Conservation (phyloP, 805 yeast species). For the Alloascoidea hylecoeti region DNA sequence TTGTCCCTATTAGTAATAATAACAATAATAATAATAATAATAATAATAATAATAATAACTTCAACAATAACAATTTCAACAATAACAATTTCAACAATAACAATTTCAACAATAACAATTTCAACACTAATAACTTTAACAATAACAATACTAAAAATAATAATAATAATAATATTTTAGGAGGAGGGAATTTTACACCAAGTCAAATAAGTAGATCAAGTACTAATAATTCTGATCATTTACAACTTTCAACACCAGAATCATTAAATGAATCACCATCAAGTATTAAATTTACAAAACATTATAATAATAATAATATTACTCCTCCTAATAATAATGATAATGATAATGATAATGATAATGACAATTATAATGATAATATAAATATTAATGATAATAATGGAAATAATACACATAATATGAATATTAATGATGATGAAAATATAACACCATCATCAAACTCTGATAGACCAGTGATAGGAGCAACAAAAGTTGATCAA, state of each 20-base stretch:
- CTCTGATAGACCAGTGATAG: slow-evolving; percentile 40
- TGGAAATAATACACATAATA: no score
- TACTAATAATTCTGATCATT: no score
- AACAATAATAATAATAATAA: slow-evolving; percentile 9
- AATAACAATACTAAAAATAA: slow-evolving; percentile 6
- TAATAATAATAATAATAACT: slow-evolving; percentile 9
- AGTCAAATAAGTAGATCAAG: no score
- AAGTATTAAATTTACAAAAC: not conserved
- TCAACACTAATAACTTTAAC: slow-evolving; percentile 5
- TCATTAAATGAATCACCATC: slow-evolving; percentile 4
- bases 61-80: slow-evolving; percentile 10
- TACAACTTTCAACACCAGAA: no score
- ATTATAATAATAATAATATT: slow-evolving; percentile 3
- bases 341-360: slow-evolving; percentile 5
- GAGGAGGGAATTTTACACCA: no score
- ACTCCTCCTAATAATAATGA: slow-evolving; percentile 6
- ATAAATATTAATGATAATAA: no score
- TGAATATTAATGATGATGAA: no score
- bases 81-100: slow-evolving; percentile 9
- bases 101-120: slow-evolving; percentile 9
- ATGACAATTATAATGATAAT: slow-evolving; percentile 5
- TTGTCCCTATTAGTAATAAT: slow-evolving; percentile 7
- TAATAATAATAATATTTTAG: no score
- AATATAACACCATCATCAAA: slow-evolving; percentile 7
- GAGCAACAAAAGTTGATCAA: slow-evolving; percentile 85